These are phyloP conservation scores for Digitaria exilis DNA, from an alignment of 202 grass and related monocot genomes.

Conservation along the genomic window DNA sequence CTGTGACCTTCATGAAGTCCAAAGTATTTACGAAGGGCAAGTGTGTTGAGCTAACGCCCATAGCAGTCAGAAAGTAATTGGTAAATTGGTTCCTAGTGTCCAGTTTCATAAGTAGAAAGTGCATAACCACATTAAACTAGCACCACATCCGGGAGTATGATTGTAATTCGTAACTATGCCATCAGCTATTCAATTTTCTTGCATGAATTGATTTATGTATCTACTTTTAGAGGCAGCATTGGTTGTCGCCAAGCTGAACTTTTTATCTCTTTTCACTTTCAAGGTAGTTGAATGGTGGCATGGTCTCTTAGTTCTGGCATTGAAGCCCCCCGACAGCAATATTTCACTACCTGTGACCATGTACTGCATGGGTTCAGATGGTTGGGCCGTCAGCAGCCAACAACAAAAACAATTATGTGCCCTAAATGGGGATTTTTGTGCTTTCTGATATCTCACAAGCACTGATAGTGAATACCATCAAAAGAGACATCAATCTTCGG, in stretches of 20 bases:
- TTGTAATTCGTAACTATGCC: slow-evolving; percentile 1
- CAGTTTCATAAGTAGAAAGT: not conserved
- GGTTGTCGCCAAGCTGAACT: slow-evolving; percentile 17
- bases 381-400: slow-evolving; percentile 29
- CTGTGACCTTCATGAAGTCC: not conserved
- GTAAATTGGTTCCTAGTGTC: slow-evolving; percentile 7
- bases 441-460: slow-evolving; percentile 30
- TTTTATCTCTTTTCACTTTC: slow-evolving; percentile 25
- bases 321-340: not conserved
- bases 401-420: not conserved
- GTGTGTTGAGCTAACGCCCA: not conserved
- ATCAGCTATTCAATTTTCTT: slow-evolving; percentile 20
- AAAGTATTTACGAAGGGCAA: not conserved
- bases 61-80: not conserved
- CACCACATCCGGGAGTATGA: not conserved
- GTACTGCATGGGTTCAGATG: slow-evolving; percentile 21
- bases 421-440: slow-evolving; percentile 14
- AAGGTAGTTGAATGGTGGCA: slow-evolving; percentile 51
- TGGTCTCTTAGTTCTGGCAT: slow-evolving; percentile 35
- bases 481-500: not conserved
- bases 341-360: slow-evolving; percentile 30
- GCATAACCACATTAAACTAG: not conserved
- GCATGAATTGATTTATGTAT: slow-evolving; percentile 6
- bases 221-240: slow-evolving; percentile 5
- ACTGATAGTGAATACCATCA: not conserved